phyloP scores from a whole-genome alignment of 495 filamentous ascomycete genomes.

The Talaromyces liani region DNA sequence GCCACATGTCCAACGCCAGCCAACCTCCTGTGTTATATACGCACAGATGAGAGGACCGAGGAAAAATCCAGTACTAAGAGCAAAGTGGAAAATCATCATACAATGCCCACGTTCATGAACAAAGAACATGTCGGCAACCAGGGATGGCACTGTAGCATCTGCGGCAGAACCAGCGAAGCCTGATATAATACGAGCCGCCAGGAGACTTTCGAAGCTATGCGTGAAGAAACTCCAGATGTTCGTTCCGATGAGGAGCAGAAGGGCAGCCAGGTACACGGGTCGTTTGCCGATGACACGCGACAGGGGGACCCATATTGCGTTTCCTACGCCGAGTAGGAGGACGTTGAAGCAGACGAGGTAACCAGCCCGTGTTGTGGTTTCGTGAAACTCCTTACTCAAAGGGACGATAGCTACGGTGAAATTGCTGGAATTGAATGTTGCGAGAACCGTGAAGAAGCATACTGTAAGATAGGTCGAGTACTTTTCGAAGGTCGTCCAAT shows the following conservation, averaged over 20 bases:
- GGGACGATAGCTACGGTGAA: constrained; percentile 25
- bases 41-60: constrained; percentile 17
- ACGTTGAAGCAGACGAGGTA: constrained; percentile 27
- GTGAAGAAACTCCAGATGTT: constrained; percentile 23
- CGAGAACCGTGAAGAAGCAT: constrained; percentile 23
- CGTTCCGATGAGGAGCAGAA: constrained; percentile 11
- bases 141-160: constrained; percentile 25
- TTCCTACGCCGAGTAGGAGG: constrained; percentile 24
- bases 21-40: too few relatives aligned
- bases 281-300: constrained; percentile 25
- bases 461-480: neutral
- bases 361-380: constrained; percentile 10
- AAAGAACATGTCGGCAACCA: constrained; percentile 24
- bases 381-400: constrained; percentile 13
- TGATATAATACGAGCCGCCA: constrained; percentile 22
- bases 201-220: constrained; percentile 18
- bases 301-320: constrained; percentile 26
- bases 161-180: constrained; percentile 23
- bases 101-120: constrained; percentile 13
- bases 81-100: constrained; percentile 27
- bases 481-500: too few relatives aligned
- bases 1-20: too few relatives aligned
- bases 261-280: constrained; percentile 19
- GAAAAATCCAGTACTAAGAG: constrained; percentile 22
- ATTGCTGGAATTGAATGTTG: constrained; percentile 26